phyloP scores from a whole-genome alignment of 2,329 filamentous ascomycete genomes.

The Penicillium sp. region DNA sequence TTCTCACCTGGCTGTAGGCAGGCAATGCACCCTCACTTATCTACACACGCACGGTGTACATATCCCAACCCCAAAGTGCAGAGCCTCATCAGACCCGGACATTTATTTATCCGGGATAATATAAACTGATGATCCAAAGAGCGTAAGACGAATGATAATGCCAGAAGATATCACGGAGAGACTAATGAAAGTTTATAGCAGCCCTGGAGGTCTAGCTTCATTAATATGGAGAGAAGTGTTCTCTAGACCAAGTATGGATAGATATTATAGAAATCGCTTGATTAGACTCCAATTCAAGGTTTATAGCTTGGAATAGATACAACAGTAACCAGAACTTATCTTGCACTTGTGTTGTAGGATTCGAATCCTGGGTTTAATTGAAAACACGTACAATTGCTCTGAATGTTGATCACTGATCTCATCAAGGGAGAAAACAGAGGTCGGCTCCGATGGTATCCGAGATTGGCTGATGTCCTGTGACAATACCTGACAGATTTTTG shows the following conservation, averaged over 20 bases:
- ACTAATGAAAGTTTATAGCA: not conserved
- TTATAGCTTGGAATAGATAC: not conserved
- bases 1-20: not conserved
- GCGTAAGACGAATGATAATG: not conserved
- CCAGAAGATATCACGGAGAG: not conserved
- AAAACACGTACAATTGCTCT: not conserved
- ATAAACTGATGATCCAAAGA: not conserved
- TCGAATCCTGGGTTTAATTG: not conserved
- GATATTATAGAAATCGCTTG: too few relatives aligned
- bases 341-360: not conserved
- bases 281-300: too few relatives aligned
- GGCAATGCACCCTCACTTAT: not conserved
- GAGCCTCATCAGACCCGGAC: not conserved
- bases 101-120: not conserved
- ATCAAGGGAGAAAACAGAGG: not conserved
- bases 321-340: not conserved
- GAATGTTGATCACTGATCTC: not conserved
- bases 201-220: not conserved
- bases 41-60: not conserved
- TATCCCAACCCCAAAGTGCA: not conserved
- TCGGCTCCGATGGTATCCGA: conserved; percentile 18
- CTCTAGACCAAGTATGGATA: not conserved
- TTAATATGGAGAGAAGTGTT: not conserved
- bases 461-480: not conserved
- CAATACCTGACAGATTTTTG: not conserved